Evolutionary conservation across 257 asterid genomes (phyloP), one percentile per base, ranked within the genome.

Genomic region (Nicotiana attenuata): DNA sequence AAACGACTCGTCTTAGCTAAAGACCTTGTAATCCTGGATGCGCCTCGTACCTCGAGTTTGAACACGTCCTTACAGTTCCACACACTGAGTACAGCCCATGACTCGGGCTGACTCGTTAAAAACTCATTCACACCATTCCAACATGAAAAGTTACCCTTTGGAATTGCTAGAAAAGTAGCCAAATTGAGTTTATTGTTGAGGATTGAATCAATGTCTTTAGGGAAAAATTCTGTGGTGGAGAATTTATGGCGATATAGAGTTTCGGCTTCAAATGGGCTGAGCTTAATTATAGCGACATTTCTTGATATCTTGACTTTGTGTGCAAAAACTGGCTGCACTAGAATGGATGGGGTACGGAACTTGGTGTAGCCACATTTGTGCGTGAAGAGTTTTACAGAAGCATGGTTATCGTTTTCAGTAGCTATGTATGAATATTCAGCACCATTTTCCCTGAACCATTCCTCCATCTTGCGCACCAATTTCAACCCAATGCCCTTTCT

Each of bases 391-490:
- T 89, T 69, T 0, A 93, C 89, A n/a, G 99, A 93, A 3, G 99
- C 92, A 4, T 85, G 80, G 82, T 95, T 95, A 88, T 95, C 98
- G 24, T 83, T 93, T 84, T 95, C 99, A 0, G 98, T 92, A 1
- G 99, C 98, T 90, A 95, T 93, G 80, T 93, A 95, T 0, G 97
- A 89, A 88, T 95, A 93, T 71, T 90, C 95, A 5, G 95, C 97
- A 3, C 97, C 98, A 66, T 91, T 93, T 76, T 92, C 91, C 19
- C 67, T 80, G 45, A 95, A 93, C 99, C 99, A 93, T 9, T 85
- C 85, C 41, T 95, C 99, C 82, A 95, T 85, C 81, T 71, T 77
- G 1, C 87, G 82, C 50, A 95, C 97, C 8, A 95, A 87, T 82
- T 92, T 89, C 85, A 90, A 5, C 61, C 95, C 99, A 7, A 95